phyloP scores from a whole-genome alignment of 345 rosid genomes.

The Murraya paniculata region DNA sequence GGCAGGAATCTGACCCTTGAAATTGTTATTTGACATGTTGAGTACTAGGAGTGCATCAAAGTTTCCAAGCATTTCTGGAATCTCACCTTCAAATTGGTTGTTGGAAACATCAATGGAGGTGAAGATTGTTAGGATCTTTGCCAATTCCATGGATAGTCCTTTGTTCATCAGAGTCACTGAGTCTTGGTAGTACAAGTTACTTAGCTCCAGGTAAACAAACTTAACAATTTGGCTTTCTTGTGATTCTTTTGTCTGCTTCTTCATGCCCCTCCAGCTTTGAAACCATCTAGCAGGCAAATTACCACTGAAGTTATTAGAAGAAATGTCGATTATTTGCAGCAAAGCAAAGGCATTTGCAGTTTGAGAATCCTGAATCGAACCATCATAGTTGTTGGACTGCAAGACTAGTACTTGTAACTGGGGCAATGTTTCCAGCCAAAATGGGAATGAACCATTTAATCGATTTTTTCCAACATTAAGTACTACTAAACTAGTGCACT shows the following conservation, averaged over 20 bases:
- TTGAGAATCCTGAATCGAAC: background rate
- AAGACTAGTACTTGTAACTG: background rate
- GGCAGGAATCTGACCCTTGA: constrained; percentile 9
- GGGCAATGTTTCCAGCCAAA: background rate
- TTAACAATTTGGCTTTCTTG: constrained; percentile 1
- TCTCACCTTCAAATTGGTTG: constrained; percentile 16
- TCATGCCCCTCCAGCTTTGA: background rate
- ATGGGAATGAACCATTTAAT: background rate
- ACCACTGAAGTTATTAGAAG: background rate
- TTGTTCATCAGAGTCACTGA: background rate
- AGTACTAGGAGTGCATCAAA: background rate
- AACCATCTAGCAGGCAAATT: background rate
- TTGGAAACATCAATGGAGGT: constrained; percentile 1
- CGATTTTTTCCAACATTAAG: background rate
- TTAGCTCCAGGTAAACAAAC: background rate
- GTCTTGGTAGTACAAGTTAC: background rate
- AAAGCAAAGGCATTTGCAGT: background rate
- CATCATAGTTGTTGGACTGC: background rate
- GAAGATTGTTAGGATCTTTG: background rate
- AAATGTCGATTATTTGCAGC: background rate
- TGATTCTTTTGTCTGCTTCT: constrained; percentile 14
- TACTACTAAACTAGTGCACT: background rate
- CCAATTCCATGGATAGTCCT: background rate
- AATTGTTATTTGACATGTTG: constrained; percentile 12
- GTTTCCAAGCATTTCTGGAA: background rate